These are phyloP conservation scores for Bipolaris bicolor DNA, from an alignment of 2,329 filamentous ascomycete genomes.

Conservation along the genomic window DNA sequence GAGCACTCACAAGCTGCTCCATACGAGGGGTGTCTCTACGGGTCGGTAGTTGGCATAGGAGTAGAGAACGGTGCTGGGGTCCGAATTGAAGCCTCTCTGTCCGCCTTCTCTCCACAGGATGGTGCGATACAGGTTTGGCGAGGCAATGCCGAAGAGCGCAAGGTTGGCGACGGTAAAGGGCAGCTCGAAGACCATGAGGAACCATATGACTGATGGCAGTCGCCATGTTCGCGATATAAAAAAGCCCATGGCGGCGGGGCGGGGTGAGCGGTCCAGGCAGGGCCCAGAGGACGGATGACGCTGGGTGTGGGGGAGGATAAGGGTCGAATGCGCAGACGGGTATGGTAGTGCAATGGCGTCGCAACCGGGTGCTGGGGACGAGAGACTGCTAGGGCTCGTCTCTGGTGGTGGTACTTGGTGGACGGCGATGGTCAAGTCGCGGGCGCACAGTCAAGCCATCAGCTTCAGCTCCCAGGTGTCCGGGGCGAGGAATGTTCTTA, in stretches of 20 bases:
- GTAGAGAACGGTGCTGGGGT: constrained; percentile 71
- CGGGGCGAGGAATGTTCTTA: constrained; percentile 34
- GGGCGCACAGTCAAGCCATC: constrained; percentile 12
- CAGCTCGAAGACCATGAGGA: constrained; percentile 70
- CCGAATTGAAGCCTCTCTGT: constrained; percentile 75
- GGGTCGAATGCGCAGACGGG: background rate
- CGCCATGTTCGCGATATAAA: constrained; percentile 63
- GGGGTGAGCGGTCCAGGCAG: constrained; percentile 11
- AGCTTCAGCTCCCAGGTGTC: constrained; percentile 5
- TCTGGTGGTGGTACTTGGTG: constrained; percentile 17
- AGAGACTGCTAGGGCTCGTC: constrained; percentile 6
- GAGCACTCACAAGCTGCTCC: constrained; percentile 71
- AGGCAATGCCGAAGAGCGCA: constrained; percentile 73
- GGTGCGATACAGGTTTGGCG: constrained; percentile 74
- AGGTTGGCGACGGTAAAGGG: constrained; percentile 68
- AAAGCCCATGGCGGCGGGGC: constrained; percentile 47
- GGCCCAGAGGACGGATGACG: constrained; percentile 8
- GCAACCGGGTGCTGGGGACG: background rate
- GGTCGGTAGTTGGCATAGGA: constrained; percentile 74
- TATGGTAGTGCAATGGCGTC: constrained; percentile 1
- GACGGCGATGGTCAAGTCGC: constrained; percentile 12
- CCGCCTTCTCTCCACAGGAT: constrained; percentile 75
- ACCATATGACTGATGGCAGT: constrained; percentile 58
- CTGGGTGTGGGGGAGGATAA: constrained; percentile 11
- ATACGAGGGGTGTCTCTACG: constrained; percentile 69